Percentiles rank a stretch among this genome's conserved stretches.
These are phyloP conservation scores for Quercus aquifolioides DNA, from an alignment of 306 rosid species.

Conservation along the genomic window DNA sequence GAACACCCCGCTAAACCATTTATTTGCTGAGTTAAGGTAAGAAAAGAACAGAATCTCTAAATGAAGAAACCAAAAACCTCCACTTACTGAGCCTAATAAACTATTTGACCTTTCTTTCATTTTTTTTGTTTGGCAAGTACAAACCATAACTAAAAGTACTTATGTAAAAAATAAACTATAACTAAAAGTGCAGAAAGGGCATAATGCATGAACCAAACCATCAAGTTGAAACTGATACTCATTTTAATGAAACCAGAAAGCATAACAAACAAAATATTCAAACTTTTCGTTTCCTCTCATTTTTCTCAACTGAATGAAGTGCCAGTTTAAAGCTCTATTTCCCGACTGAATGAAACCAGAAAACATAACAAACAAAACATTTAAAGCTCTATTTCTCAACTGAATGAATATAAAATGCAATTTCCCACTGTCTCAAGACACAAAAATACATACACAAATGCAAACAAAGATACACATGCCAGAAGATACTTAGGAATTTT, in stretches of 20 bases:
- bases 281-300: background rate
- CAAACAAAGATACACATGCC: background rate
- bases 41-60: too few relatives aligned
- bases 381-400: background rate
- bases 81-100: too few relatives aligned
- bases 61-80: too few relatives aligned
- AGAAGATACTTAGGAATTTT: background rate
- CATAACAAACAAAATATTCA: background rate
- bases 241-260: background rate
- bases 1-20: too few relatives aligned
- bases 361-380: background rate
- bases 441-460: background rate
- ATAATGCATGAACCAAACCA: too few relatives aligned
- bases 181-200: too few relatives aligned
- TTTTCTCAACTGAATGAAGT: background rate
- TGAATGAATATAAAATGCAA: background rate
- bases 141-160: too few relatives aligned
- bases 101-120: too few relatives aligned
- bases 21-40: too few relatives aligned
- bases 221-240: too few relatives aligned
- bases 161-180: too few relatives aligned
- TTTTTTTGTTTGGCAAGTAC: too few relatives aligned
- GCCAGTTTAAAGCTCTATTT: background rate
- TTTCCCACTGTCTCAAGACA: background rate
- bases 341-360: background rate